phyloP scores from a whole-genome alignment of 2,329 filamentous ascomycete genomes.

The Trichoderma sp. region DNA sequence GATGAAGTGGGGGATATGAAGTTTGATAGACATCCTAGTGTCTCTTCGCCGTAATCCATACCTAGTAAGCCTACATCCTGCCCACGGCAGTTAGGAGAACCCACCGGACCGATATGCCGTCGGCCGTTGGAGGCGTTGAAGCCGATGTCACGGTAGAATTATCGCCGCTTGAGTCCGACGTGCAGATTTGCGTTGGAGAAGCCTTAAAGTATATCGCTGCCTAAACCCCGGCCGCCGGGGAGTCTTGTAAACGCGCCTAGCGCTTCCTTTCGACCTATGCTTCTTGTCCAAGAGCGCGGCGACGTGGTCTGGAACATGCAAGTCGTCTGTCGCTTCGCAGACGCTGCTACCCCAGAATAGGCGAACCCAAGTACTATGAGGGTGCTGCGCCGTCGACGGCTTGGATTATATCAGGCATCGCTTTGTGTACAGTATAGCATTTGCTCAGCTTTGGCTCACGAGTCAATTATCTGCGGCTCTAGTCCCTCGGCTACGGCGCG shows the following conservation, averaged over 20 bases:
- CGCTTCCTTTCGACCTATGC: slow-evolving; percentile 1
- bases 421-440: too few species aligned
- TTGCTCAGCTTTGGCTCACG: not conserved
- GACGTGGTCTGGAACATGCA: not conserved
- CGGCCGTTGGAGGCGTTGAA: slow-evolving; percentile 19
- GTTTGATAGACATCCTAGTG: slow-evolving; percentile 18
- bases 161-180: not conserved
- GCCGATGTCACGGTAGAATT: slow-evolving; percentile 13
- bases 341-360: slow-evolving; percentile 5
- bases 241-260: not conserved
- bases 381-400: not conserved
- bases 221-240: not conserved
- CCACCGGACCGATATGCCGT: slow-evolving; percentile 19
- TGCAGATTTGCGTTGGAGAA: not conserved
- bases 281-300: not conserved
- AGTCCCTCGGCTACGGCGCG: too few species aligned
- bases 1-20: slow-evolving; percentile 25
- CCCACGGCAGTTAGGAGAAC: slow-evolving; percentile 16
- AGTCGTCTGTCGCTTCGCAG: not conserved
- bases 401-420: not conserved
- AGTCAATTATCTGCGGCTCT: not conserved
- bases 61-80: not conserved
- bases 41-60: not conserved
- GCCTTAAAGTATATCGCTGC: not conserved
- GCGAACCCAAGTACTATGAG: not conserved